Evolutionary conservation across 1,284 basidiomycete genomes (phyloP).

Genomic region (Cutaneotrichosporon sp.): DNA sequence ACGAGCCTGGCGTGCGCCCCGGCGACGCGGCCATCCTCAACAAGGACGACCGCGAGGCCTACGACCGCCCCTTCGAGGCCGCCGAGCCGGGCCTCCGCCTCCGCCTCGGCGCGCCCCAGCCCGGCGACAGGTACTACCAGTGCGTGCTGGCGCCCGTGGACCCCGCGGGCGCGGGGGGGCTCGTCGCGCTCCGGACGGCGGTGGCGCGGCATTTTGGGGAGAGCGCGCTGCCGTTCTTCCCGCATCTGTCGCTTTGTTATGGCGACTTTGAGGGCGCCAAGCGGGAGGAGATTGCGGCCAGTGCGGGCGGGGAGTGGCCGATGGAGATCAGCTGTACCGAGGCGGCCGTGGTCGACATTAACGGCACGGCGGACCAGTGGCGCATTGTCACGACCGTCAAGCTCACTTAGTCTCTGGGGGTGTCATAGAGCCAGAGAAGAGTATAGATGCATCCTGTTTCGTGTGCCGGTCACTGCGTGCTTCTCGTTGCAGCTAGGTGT

Average conservation of each 20-base stretch:
- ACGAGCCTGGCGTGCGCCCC: not conserved
- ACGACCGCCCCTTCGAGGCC: not conserved
- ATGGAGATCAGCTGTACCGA: conserved; percentile 5
- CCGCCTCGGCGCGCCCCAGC: conserved; percentile 10
- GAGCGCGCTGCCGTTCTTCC: conserved; percentile 32
- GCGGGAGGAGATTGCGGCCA: conserved; percentile 28
- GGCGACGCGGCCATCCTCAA: not conserved
- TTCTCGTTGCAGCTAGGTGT: too few species aligned
- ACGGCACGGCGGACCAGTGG: conserved; percentile 26
- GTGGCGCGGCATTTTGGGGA: conserved; percentile 7
- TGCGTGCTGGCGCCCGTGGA: conserved; percentile 39
- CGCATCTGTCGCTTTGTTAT: conserved; percentile 44
- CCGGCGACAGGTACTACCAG: conserved; percentile 41
- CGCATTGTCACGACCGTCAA: conserved; percentile 14
- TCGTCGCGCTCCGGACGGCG: conserved; percentile 26
- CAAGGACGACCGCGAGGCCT: not conserved
- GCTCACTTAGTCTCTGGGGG: not conserved
- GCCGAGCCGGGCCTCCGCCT: conserved; percentile 4
- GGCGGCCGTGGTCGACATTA: conserved; percentile 22
- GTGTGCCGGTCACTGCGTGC: too few species aligned
- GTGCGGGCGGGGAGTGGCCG: conserved; percentile 18
- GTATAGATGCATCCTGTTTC: not conserved
- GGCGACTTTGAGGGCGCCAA: conserved; percentile 29
- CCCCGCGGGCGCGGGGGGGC: conserved; percentile 1
- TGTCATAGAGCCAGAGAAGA: too few species aligned